These are phyloP conservation scores for Asterophora parasitica DNA, from an alignment of 768 basidiomycete species.

Conservation along the genomic window DNA sequence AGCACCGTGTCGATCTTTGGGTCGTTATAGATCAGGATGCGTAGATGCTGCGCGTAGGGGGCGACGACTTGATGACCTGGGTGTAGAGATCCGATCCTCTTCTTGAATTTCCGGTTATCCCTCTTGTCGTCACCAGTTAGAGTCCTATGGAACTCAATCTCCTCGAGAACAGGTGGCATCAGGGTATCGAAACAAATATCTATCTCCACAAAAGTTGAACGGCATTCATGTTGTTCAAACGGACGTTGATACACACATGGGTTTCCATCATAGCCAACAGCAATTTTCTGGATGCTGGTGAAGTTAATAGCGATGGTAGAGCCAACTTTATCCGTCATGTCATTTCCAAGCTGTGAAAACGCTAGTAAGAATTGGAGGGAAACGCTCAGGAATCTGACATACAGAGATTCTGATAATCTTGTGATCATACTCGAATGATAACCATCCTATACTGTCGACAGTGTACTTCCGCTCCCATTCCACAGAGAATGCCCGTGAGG, in stretches of 20 bases:
- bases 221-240: neutral
- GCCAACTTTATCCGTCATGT: constrained; percentile 44
- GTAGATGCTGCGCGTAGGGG: constrained; percentile 69
- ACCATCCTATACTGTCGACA: constrained; percentile 41
- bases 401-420: constrained; percentile 63
- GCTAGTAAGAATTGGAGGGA: constrained; percentile 2
- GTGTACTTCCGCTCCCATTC: constrained; percentile 62
- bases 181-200: constrained; percentile 66
- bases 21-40: constrained; percentile 51
- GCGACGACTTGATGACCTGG: constrained; percentile 56
- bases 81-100: constrained; percentile 55
- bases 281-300: constrained; percentile 54
- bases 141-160: constrained; percentile 52
- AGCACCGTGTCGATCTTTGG: constrained; percentile 40
- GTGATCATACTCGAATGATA: constrained; percentile 65
- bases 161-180: constrained; percentile 61
- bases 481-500: constrained; percentile 55
- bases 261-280: constrained; percentile 56
- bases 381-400: constrained; percentile 12
- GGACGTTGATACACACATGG: constrained; percentile 47
- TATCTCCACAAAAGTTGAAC: constrained; percentile 19
- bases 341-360: constrained; percentile 53
- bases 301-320: constrained; percentile 51
- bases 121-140: constrained; percentile 34
- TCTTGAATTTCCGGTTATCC: constrained; percentile 45